Percentiles rank a stretch among this genome's conserved stretches.
These are phyloP conservation scores for Aspergillus heteromorphus DNA, from an alignment of 495 filamentous ascomycete species.

Conservation along the genomic window DNA sequence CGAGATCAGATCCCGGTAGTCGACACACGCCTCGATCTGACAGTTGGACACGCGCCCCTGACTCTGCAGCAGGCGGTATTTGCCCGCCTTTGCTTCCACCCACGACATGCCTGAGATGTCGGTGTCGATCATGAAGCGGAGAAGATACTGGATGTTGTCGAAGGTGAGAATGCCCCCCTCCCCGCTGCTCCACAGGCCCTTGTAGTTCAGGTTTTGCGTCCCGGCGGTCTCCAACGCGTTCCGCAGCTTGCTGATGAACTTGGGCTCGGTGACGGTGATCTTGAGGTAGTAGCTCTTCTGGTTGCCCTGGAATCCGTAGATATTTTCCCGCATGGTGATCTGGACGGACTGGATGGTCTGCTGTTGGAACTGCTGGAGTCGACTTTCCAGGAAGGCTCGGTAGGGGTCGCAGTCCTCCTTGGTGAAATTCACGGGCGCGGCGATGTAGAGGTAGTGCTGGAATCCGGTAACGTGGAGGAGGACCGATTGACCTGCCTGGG, in stretches of 20 bases:
- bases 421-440: constrained; percentile 77
- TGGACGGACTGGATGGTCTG: constrained; percentile 66
- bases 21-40: constrained; percentile 85
- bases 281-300: constrained; percentile 88
- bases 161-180: constrained; percentile 76
- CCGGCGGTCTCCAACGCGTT: constrained; percentile 62
- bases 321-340: constrained; percentile 76
- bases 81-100: constrained; percentile 75
- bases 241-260: constrained; percentile 67
- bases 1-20: constrained; percentile 77
- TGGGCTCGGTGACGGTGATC: constrained; percentile 85
- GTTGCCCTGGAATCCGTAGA: constrained; percentile 91
- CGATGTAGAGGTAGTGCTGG: constrained; percentile 91
- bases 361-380: constrained; percentile 58
- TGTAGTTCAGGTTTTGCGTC: constrained; percentile 68
- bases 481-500: constrained; percentile 78
- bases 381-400: constrained; percentile 68
- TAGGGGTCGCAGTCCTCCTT: constrained; percentile 70
- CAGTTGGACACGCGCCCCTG: constrained; percentile 75
- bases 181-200: constrained; percentile 72
- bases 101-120: constrained; percentile 93
- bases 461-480: constrained; percentile 94
- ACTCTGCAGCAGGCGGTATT: constrained; percentile 60
- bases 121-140: constrained; percentile 97
- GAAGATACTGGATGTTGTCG: constrained; percentile 89